Percentiles rank a stretch among this genome's conserved stretches.
Conservation (phyloP, 1,139 yeast species). For the Geotrichum fermentans region DNA sequence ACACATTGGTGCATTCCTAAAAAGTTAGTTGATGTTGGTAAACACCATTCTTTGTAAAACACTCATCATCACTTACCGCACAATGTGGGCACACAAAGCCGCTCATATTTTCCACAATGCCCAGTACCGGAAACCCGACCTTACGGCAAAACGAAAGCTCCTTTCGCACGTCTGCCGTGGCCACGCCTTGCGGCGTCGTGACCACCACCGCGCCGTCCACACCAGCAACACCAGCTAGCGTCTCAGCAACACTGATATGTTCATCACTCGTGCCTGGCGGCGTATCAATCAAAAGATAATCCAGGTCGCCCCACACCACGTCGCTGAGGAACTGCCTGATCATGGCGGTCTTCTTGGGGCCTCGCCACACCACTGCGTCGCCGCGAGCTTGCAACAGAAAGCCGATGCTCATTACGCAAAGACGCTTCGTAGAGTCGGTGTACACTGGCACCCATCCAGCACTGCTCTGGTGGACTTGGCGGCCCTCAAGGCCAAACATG, state of each 20-base stretch:
- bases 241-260: slow-evolving; percentile 95
- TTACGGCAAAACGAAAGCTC: slow-evolving; percentile 89
- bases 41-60: background rate
- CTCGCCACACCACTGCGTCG: slow-evolving; percentile 94
- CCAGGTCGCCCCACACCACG: slow-evolving; percentile 81
- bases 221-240: slow-evolving; percentile 60
- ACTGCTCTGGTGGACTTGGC: slow-evolving; percentile 74
- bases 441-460: slow-evolving; percentile 92
- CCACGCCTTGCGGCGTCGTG: slow-evolving; percentile 93
- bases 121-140: slow-evolving; percentile 73
- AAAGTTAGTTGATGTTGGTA: background rate
- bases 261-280: slow-evolving; percentile 99
- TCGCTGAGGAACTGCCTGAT: slow-evolving; percentile 86
- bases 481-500: slow-evolving; percentile 85
- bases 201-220: slow-evolving; percentile 94
- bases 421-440: slow-evolving; percentile 36
- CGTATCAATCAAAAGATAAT: slow-evolving; percentile 85
- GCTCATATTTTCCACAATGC: slow-evolving; percentile 93
- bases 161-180: slow-evolving; percentile 87
- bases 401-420: slow-evolving; percentile 81
- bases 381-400: slow-evolving; percentile 79
- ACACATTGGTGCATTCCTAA: slow-evolving; percentile 71
- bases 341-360: slow-evolving; percentile 98
- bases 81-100: slow-evolving; percentile 96
- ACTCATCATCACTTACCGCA: slow-evolving; percentile 35